Evolutionary conservation across 495 filamentous ascomycete genomes (phyloP).

Genomic region (Podospora appendiculata): DNA sequence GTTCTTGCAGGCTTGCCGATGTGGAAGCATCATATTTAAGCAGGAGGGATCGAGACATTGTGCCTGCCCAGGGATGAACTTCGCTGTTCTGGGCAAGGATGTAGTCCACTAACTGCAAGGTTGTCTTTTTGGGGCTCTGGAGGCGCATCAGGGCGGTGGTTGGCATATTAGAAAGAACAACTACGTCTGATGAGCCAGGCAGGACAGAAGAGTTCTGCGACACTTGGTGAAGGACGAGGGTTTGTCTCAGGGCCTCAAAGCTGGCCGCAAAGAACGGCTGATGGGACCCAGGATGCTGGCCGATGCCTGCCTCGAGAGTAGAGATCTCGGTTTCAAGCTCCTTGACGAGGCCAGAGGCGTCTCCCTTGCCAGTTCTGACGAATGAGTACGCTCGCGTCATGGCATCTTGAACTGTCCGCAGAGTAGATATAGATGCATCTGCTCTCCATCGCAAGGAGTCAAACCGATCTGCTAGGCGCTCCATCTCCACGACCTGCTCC

Average conservation of each 20-base stretch:
- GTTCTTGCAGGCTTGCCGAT: conserved; percentile 49
- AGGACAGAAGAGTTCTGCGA: conserved; percentile 7
- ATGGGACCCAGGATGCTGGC: conserved; percentile 28
- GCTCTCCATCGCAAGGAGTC: conserved; percentile 53
- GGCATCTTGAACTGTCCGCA: conserved; percentile 41
- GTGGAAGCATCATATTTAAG: conserved; percentile 46
- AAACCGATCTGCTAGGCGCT: conserved; percentile 65
- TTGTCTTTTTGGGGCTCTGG: conserved; percentile 25
- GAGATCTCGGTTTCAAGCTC: conserved; percentile 50
- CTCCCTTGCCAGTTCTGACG: conserved; percentile 34
- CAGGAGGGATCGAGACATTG: conserved; percentile 48
- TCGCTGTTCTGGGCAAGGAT: conserved; percentile 27
- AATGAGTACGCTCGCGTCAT: conserved; percentile 43
- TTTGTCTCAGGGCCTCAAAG: conserved; percentile 63
- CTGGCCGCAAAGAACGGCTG: conserved; percentile 50
- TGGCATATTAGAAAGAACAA: conserved; percentile 38
- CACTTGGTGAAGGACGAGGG: conserved; percentile 38
- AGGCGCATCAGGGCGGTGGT: conserved; percentile 38
- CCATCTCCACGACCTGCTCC: conserved; percentile 51
- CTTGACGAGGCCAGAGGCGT: conserved; percentile 37
- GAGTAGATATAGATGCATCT: conserved; percentile 31
- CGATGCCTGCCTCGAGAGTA: conserved; percentile 41
- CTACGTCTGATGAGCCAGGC: conserved; percentile 20
- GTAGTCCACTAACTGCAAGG: conserved; percentile 36
- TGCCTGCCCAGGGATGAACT: conserved; percentile 41